Evolutionary conservation across 805 yeast genomes (phyloP).

Genomic region (Millerozyma miso): DNA sequence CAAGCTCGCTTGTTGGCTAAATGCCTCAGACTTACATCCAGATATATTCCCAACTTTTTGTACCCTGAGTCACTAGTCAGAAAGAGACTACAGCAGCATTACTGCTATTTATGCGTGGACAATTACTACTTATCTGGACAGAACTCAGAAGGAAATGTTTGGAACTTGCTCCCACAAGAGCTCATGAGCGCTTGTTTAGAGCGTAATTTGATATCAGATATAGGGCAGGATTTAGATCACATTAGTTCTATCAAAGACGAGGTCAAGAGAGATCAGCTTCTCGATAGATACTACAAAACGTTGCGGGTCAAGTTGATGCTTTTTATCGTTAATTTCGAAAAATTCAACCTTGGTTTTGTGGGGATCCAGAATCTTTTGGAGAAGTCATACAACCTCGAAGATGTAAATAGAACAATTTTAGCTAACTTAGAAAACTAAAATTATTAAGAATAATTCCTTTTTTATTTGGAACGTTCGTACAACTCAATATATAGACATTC

Average conservation of each 20-base stretch:
- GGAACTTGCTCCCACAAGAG: constrained; percentile 47
- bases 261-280: constrained; percentile 8
- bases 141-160: constrained; percentile 37
- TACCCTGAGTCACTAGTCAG: constrained; percentile 38
- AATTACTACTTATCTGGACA: constrained; percentile 42
- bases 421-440: background rate
- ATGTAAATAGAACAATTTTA: constrained; percentile 1
- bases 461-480: background rate
- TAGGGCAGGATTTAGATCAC: constrained; percentile 16
- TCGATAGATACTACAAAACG: constrained; percentile 18
- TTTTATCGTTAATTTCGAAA: constrained; percentile 38
- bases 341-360: constrained; percentile 37
- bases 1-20: constrained; percentile 35
- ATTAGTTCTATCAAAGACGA: constrained; percentile 21
- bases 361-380: constrained; percentile 18
- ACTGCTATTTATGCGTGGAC: constrained; percentile 48
- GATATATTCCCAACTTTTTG: constrained; percentile 35
- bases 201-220: constrained; percentile 46
- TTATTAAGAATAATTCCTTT: too few species aligned
- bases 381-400: constrained; percentile 1
- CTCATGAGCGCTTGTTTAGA: constrained; percentile 51
- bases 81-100: constrained; percentile 30
- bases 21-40: constrained; percentile 33
- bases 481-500: background rate
- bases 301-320: constrained; percentile 35